Evolutionary conservation across 2,329 filamentous ascomycete species (phyloP).

Genomic region (Diaporthe australafricana): DNA sequence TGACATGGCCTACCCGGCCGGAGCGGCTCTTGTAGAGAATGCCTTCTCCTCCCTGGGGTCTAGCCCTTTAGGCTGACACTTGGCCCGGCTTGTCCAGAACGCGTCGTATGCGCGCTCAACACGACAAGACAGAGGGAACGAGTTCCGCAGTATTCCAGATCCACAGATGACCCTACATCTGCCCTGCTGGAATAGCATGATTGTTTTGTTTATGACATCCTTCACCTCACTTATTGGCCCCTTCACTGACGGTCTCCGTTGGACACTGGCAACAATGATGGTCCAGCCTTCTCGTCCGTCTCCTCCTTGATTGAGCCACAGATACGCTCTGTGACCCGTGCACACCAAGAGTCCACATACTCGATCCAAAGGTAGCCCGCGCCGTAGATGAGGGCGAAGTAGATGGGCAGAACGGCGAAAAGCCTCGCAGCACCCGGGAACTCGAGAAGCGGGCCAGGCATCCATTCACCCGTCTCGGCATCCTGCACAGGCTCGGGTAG

Average conservation of each 20-base stretch:
- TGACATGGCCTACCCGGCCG: neutral
- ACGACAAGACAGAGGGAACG: neutral
- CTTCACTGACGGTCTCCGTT: conserved; percentile 19
- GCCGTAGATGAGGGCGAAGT: conserved; percentile 35
- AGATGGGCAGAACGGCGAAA: conserved; percentile 35
- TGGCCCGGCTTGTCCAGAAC: conserved; percentile 14
- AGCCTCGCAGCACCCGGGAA: conserved; percentile 34
- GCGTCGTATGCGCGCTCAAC: conserved; percentile 7
- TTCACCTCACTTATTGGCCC: neutral
- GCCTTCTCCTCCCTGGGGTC: conserved; percentile 1
- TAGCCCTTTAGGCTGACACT: neutral
- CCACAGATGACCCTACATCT: neutral
- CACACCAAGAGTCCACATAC: conserved; percentile 36
- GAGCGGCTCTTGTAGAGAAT: conserved; percentile 17
- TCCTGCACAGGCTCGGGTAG: conserved; percentile 36
- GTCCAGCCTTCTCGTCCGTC: conserved; percentile 47
- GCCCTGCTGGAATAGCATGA: conserved; percentile 1
- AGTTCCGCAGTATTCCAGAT: conserved; percentile 6
- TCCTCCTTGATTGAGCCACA: conserved; percentile 46
- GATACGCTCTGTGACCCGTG: conserved; percentile 40
- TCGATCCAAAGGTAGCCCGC: conserved; percentile 37
- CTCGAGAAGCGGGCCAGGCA: conserved; percentile 33
- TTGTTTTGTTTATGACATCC: conserved; percentile 7
- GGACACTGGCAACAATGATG: conserved; percentile 43
- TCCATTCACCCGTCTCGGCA: conserved; percentile 33